Conservation (phyloP, 2,329 filamentous ascomycete genomes). For the Waltergamsia citrina region DNA sequence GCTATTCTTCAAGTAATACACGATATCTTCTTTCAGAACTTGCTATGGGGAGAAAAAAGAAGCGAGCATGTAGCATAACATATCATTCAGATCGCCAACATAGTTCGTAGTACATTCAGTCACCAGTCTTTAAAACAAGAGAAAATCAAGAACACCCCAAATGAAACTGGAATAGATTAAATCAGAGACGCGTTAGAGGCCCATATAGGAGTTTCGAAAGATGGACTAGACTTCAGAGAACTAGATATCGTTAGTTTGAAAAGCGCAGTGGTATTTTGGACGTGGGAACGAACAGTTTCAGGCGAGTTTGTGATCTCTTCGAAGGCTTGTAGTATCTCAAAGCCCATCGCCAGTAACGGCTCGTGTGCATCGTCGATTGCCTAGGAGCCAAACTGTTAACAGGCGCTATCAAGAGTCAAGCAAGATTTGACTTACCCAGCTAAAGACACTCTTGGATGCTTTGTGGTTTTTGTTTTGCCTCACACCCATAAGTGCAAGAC, state of each 20-base stretch:
- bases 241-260: constrained; percentile 4
- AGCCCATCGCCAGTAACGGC: constrained; percentile 69
- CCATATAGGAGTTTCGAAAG: too few species aligned
- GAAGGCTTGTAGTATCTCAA: constrained; percentile 68
- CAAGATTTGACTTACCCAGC: constrained; percentile 57
- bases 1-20: too few species aligned
- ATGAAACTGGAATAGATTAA: too few species aligned
- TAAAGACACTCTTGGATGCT: constrained; percentile 62
- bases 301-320: constrained; percentile 66
- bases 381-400: constrained; percentile 24
- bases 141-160: too few species aligned
- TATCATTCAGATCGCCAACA: too few species aligned
- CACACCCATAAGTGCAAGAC: constrained; percentile 70
- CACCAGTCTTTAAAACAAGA: too few species aligned
- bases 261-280: not conserved
- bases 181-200: too few species aligned
- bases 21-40: too few species aligned
- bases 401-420: constrained; percentile 4
- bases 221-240: constrained; percentile 1
- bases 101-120: too few species aligned
- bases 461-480: constrained; percentile 75
- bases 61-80: too few species aligned
- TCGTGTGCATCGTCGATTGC: constrained; percentile 64
- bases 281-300: constrained; percentile 37
- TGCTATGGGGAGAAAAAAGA: too few species aligned